Percentiles rank a stretch among this genome's conserved stretches.
These are phyloP conservation scores for Neurospora terricola DNA, from an alignment of 495 filamentous ascomycete genomes.

Conservation along the genomic window DNA sequence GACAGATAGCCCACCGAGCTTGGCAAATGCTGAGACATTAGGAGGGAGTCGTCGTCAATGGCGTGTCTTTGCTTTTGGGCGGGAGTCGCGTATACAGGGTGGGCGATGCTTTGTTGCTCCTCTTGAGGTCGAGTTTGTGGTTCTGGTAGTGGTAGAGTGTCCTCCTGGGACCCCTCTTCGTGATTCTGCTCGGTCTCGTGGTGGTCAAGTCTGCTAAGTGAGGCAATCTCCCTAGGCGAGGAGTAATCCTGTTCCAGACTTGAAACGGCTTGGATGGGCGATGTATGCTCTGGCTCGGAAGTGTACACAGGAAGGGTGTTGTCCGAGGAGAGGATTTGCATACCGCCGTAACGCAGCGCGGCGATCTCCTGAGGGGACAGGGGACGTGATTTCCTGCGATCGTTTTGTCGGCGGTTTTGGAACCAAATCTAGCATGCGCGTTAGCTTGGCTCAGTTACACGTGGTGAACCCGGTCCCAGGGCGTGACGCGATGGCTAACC, in stretches of 20 bases:
- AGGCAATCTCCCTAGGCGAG: conserved; percentile 4
- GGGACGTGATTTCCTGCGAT: conserved; percentile 81
- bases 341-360: conserved; percentile 45
- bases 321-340: conserved; percentile 42
- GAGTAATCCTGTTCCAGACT: conserved; percentile 2
- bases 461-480: background rate
- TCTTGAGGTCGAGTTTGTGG: background rate
- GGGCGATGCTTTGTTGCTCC: background rate
- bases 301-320: conserved; percentile 10
- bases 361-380: conserved; percentile 72
- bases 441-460: background rate
- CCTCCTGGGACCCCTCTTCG: background rate
- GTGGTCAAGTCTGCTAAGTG: background rate
- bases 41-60: background rate
- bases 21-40: conserved; percentile 21
- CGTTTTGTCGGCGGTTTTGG: conserved; percentile 92
- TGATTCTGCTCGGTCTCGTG: conserved; percentile 5
- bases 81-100: conserved; percentile 3
- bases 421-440: conserved; percentile 78
- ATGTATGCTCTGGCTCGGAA: conserved; percentile 9
- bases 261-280: conserved; percentile 13
- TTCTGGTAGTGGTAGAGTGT: background rate
- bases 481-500: conserved; percentile 43
- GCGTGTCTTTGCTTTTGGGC: conserved; percentile 2
- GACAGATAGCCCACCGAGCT: conserved; percentile 28